phyloP scores from a whole-genome alignment of 306 rosid species.

The Prunus mongolica region DNA sequence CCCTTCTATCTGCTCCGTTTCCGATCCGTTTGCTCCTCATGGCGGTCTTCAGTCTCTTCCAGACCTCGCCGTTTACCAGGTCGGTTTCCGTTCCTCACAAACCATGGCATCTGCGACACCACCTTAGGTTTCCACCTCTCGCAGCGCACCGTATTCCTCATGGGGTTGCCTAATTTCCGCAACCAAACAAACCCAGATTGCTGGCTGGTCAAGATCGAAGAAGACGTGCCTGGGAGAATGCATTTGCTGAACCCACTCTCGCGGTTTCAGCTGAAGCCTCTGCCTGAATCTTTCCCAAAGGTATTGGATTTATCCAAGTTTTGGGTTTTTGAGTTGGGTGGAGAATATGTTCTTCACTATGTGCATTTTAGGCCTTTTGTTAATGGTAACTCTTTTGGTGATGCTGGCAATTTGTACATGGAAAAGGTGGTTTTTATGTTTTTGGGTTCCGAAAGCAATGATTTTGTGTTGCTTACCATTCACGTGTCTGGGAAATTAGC shows the following conservation, averaged over 20 bases:
- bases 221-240: constrained; percentile 17
- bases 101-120: constrained; percentile 32
- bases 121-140: constrained; percentile 47
- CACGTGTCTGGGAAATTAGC: constrained; percentile 79
- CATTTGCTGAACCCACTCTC: constrained; percentile 43
- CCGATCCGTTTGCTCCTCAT: constrained; percentile 63
- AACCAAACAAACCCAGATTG: background rate
- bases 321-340: constrained; percentile 38
- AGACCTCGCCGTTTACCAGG: constrained; percentile 24
- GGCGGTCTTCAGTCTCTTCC: constrained; percentile 46
- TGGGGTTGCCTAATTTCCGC: constrained; percentile 5
- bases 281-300: constrained; percentile 31
- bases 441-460: constrained; percentile 17
- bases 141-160: constrained; percentile 40
- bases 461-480: constrained; percentile 55
- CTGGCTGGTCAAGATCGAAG: constrained; percentile 51
- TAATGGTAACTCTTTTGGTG: constrained; percentile 12
- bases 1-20: constrained; percentile 43
- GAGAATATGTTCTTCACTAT: constrained; percentile 44
- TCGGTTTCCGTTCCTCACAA: constrained; percentile 47
- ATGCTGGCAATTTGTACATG: constrained; percentile 45
- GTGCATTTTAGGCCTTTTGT: constrained; percentile 23
- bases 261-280: constrained; percentile 21
- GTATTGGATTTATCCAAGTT: constrained; percentile 32
- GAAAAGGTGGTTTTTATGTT: constrained; percentile 61